A percentile compares a stretch with the other conserved stretches of the same genome.
Conservation (phyloP, 805 yeast genomes). For the Priceomyces medius region DNA sequence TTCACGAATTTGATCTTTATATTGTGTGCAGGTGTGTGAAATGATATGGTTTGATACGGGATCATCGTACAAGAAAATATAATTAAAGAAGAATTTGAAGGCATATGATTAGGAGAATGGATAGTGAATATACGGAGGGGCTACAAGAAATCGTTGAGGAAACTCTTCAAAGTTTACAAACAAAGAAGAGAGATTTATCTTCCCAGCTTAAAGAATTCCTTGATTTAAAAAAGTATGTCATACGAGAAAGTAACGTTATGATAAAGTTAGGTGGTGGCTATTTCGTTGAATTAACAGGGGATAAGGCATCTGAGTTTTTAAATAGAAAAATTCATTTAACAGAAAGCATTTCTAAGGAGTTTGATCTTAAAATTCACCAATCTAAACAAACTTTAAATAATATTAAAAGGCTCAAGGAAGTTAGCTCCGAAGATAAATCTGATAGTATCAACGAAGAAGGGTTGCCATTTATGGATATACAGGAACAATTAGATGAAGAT, state of each 20-base stretch:
- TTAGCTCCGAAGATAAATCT: conserved; percentile 7
- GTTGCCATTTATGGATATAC: conserved; percentile 74
- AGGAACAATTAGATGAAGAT: conserved; percentile 78
- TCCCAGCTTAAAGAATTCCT: conserved; percentile 7
- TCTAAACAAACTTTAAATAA: conserved; percentile 33
- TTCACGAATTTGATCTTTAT: background rate
- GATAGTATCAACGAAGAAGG: conserved; percentile 41
- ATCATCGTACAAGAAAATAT: too few relatives aligned
- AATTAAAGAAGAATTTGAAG: too few relatives aligned
- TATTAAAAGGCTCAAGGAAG: conserved; percentile 15
- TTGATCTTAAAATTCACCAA: conserved; percentile 37
- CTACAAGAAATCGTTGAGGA: background rate
- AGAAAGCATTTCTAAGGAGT: conserved; percentile 39
- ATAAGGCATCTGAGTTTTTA: conserved; percentile 27
- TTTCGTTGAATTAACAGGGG: conserved; percentile 31
- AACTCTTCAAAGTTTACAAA: background rate
- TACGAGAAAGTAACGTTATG: conserved; percentile 14
- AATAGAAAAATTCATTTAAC: conserved; percentile 26
- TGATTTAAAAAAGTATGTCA: conserved; percentile 4
- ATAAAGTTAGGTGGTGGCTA: conserved; percentile 42
- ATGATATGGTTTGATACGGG: too few relatives aligned
- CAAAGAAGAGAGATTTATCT: background rate
- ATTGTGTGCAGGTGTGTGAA: background rate
- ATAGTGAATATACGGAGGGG: background rate
- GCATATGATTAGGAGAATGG: background rate